Base-by-base conservation (phyloP, 805 yeast species). In the Lachancea cidri region DNA sequence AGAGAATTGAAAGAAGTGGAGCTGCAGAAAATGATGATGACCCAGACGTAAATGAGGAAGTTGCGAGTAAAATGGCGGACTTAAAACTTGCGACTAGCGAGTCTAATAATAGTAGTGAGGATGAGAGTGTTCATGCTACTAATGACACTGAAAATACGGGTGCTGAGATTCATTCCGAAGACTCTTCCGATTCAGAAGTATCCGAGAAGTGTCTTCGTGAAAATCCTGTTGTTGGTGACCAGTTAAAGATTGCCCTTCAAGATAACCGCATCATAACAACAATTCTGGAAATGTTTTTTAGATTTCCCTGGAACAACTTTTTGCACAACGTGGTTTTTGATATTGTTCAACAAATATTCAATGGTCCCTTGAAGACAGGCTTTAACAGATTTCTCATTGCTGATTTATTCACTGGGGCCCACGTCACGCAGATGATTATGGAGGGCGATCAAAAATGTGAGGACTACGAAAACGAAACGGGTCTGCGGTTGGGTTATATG, bases 401-500 rank as follows among this genome's bases (percentile, higher is more conserved):
- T 60, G 88, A 83, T 52, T 64, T 85, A 40, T 81, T 85, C 56
- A 73, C 77, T 48, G 69, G 71, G 52, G 73, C 71, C 44, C 67
- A 71, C 25, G 76, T 84, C 36, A 82, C 89, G 1, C 71, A 74
- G 45, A 61, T 76, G 39, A 82, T 84, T 37, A 77, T 83, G 30
- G 70, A 74, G 29, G 87, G 91, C 2, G 83, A 83, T 49, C 65
- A 66, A 36, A 69, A 70, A 35, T 81, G 85, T 50, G 66, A 69
- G 25, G 77, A 74, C 43, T 73, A 79, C 47, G 88, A 87, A 57
- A 73, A 72, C 47, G 68, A 64, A 37, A 72, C 73, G 3, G 78
- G 78, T 13, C 74, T 86, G 11, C 71, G 97, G 41, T 76, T 93
- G 17, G 98, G 98, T 0, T 93, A 91, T 60, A 89, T 91, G 89